Base-by-base conservation (phyloP, 129 eudicot species). In the Flaveria linearis region DNA sequence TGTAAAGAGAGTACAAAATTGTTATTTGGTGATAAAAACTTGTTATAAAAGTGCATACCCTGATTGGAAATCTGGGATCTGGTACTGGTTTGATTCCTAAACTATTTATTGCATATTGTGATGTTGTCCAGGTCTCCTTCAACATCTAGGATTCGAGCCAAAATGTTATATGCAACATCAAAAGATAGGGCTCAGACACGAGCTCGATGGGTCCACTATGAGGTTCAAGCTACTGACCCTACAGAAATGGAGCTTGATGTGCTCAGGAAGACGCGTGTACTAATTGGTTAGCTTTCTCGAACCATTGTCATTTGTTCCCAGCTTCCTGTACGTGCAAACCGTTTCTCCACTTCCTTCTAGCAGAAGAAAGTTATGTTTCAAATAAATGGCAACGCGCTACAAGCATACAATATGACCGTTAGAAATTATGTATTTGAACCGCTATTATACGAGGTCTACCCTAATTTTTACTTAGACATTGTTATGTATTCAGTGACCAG, bases 201-300 rank as follows among this genome's bases (percentile, higher is more conserved):
- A 79, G 73, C 63, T 92, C 63, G 92, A 92, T 79, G 97, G 7
- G 76, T 92, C 33, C 91, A 92, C 79, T 89, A 84, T 50, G 97
- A 92, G 82, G 89, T 89, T 84, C 97, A 89, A 80, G 96, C 97
- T 0, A 92, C 97, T 15, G 96, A 92, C 55, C 91, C 97, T 49
- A 71, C 92, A 6, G 96, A 89, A 55, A 85, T 92, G 92, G 96
- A 92, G 60, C 90, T 92, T 80, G 87, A 87, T 8, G 96, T 89
- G 51, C 82, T 92, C 33, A 84, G 71, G 78, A 89, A 87, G n/a
- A 23, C 96, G 95, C 7, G 92, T 85, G 26, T 79, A 86, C 82
- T 91, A 76, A 74, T 67, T 10, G 57, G 79, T 67, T 80, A 45
- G 51, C 75, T 73, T 45, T 80, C 75, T 73, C 66, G 61, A 77